Evolutionary conservation across 371 early-diverging fungal species (phyloP).

Genomic region (Mortierella sp.): DNA sequence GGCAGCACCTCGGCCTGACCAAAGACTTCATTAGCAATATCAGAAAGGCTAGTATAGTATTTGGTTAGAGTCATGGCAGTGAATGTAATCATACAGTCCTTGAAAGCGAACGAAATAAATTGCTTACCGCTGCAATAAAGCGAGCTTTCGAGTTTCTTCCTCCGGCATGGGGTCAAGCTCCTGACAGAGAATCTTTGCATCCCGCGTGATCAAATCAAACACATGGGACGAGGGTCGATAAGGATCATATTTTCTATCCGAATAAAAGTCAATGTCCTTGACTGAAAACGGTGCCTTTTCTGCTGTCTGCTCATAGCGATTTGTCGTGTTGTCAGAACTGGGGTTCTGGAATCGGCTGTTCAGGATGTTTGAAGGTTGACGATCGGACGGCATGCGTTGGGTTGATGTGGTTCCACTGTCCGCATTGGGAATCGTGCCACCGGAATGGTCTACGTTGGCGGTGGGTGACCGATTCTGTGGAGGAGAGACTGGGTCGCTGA

Average conservation of each 20-base stretch:
- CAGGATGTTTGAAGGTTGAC: conserved; percentile 7
- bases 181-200: conserved; percentile 31
- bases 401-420: background rate
- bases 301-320: conserved; percentile 4
- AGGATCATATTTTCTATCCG: conserved; percentile 50
- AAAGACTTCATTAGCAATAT: conserved; percentile 44
- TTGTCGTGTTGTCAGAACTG: background rate
- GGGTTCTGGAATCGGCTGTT: conserved; percentile 23
- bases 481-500: conserved; percentile 21
- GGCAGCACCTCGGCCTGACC: conserved; percentile 53
- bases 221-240: conserved; percentile 39
- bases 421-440: background rate
- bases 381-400: background rate
- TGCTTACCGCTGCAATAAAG: conserved; percentile 28
- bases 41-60: conserved; percentile 19
- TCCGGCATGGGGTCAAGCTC: conserved; percentile 46
- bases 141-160: conserved; percentile 49
- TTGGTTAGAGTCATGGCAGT: background rate
- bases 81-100: background rate
- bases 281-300: conserved; percentile 30
- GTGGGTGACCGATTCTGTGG: conserved; percentile 9
- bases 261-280: conserved; percentile 54
- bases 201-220: conserved; percentile 36
- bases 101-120: too few relatives aligned
- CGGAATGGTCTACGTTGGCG: background rate